A percentile compares a stretch with the other conserved stretches of the same genome.
Conservation (phyloP, 176 grass and related monocot genomes). For the Panicum miliaceum region DNA sequence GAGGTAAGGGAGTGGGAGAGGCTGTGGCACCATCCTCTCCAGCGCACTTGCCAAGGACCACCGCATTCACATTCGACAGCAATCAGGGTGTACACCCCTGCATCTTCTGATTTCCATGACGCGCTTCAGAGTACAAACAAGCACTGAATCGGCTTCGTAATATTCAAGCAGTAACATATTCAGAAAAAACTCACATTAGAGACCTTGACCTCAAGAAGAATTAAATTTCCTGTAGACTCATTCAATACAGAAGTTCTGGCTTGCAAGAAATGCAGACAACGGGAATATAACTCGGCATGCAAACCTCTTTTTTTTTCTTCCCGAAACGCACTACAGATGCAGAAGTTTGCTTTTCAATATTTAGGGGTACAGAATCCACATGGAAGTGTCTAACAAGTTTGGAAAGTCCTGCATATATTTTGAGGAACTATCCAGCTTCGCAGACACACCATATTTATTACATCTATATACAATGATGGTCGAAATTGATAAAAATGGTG, state of each 20-base stretch:
- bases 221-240: neutral
- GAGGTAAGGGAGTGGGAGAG: too few relatives aligned
- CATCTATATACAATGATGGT: neutral
- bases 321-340: neutral
- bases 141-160: neutral
- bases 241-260: neutral
- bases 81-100: too few relatives aligned
- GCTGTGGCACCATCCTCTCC: too few relatives aligned
- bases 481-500: neutral
- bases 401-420: neutral
- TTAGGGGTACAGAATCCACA: neutral
- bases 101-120: too few relatives aligned
- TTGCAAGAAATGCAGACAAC: neutral
- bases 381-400: constrained; percentile 20
- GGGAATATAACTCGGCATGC: neutral
- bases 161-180: neutral
- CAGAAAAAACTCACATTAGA: neutral
- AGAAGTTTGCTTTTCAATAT: neutral
- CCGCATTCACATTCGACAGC: too few relatives aligned
- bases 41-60: too few relatives aligned
- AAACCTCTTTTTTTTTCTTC: neutral
- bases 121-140: too few relatives aligned
- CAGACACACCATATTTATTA: neutral
- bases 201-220: neutral
- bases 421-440: constrained; percentile 12